Conservation (phyloP, 116 monocot genomes). For the Thalassia testudinum region DNA sequence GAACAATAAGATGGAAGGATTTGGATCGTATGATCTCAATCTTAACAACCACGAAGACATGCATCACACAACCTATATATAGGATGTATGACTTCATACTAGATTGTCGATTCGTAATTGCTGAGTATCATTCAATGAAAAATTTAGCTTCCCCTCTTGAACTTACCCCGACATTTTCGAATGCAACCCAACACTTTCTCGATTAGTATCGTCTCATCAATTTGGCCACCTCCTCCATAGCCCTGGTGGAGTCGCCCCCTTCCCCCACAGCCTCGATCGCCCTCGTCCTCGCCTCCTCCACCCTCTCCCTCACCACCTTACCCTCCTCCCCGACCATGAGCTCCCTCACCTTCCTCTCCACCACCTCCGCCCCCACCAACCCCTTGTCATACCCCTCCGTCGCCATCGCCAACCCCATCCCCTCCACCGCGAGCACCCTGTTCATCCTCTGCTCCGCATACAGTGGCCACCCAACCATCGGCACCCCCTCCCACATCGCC, state of each 20-base stretch:
- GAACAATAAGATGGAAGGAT: too few relatives aligned
- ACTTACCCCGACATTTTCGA: too few relatives aligned
- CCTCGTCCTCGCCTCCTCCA: slow-evolving; percentile 6
- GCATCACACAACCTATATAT: too few relatives aligned
- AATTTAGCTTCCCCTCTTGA: too few relatives aligned
- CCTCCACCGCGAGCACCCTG: slow-evolving; percentile 24
- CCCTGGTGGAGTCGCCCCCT: slow-evolving; percentile 18
- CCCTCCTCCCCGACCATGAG: slow-evolving; percentile 32
- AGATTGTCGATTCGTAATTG: too few relatives aligned
- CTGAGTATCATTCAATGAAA: too few relatives aligned
- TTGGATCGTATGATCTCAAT: too few relatives aligned
- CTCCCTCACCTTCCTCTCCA: slow-evolving; percentile 31
- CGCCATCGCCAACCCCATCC: slow-evolving; percentile 18
- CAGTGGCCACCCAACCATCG: slow-evolving; percentile 46
- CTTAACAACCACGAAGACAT: too few relatives aligned
- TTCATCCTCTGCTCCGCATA: slow-evolving; percentile 57
- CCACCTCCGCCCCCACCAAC: slow-evolving; percentile 22
- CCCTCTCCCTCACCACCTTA: slow-evolving; percentile 7
- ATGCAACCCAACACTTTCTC: too few relatives aligned
- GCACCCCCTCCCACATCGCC: slow-evolving; percentile 31
- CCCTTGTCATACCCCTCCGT: slow-evolving; percentile 25
- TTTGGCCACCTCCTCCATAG: slow-evolving; percentile 12
- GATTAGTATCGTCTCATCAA: too few relatives aligned
- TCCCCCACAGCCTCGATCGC: slow-evolving; percentile 10
- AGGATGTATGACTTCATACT: too few relatives aligned